These are phyloP conservation scores for Coniella lustricola DNA, from an alignment of 2,329 filamentous ascomycete species.

Conservation along the genomic window DNA sequence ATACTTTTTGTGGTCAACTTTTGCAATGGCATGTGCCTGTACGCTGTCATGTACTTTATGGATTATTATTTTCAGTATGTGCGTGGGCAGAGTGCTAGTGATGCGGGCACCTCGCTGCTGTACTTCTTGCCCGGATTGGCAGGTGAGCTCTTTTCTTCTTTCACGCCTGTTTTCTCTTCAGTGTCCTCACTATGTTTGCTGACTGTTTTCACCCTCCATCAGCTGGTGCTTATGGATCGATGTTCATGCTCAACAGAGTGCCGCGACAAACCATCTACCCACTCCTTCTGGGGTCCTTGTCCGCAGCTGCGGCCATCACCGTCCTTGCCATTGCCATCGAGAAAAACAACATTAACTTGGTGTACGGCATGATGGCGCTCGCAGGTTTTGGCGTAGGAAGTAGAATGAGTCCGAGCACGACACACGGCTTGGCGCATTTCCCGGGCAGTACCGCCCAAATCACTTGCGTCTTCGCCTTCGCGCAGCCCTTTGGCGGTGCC, in stretches of 20 bases:
- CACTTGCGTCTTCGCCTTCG: conserved; percentile 52
- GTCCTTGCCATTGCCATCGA: conserved; percentile 52
- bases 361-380: conserved; percentile 62
- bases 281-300: conserved; percentile 47
- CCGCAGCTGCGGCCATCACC: conserved; percentile 52
- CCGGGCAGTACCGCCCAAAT: conserved; percentile 50
- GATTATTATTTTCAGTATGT: conserved; percentile 62
- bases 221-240: conserved; percentile 50
- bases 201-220: neutral
- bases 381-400: conserved; percentile 56
- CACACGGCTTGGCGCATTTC: conserved; percentile 59
- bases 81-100: conserved; percentile 38
- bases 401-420: conserved; percentile 54
- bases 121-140: conserved; percentile 59
- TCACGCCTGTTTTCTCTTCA: neutral
- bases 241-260: conserved; percentile 53
- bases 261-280: conserved; percentile 56
- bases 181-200: neutral
- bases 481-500: conserved; percentile 57
- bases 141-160: conserved; percentile 31
- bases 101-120: conserved; percentile 51
- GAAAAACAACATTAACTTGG: conserved; percentile 36
- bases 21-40: conserved; percentile 49
- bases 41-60: conserved; percentile 56
- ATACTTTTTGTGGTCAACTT: conserved; percentile 59